Percentiles rank a stretch among this genome's conserved stretches.
phyloP scores from a whole-genome alignment of 345 rosid genomes.

The Garcia nutans region DNA sequence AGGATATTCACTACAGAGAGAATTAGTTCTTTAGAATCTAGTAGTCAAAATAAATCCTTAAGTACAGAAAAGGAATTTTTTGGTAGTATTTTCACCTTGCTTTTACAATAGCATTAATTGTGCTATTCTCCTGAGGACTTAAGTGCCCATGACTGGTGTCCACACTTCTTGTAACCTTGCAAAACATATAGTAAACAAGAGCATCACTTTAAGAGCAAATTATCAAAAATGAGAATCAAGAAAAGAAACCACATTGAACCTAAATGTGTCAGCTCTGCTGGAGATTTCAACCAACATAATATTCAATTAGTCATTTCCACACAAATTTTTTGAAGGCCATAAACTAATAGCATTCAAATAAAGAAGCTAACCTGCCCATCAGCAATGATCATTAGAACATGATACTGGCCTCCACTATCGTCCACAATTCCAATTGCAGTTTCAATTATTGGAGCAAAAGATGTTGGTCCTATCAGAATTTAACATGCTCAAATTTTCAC shows the following conservation, averaged over 20 bases:
- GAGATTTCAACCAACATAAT: neutral
- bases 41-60: neutral
- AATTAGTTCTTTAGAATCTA: neutral
- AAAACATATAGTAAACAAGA: neutral
- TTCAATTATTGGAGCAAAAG: constrained; percentile 31
- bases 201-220: neutral
- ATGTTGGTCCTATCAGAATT: constrained; percentile 24
- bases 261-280: neutral
- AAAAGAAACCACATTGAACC: neutral
- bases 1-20: constrained; percentile 16
- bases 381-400: constrained; percentile 25
- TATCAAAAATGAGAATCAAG: neutral
- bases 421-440: constrained; percentile 22
- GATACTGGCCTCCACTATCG: constrained; percentile 28
- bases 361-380: constrained; percentile 27
- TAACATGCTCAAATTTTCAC: neutral
- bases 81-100: constrained; percentile 16
- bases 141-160: constrained; percentile 10
- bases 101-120: constrained; percentile 24
- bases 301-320: neutral
- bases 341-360: neutral
- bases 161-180: constrained; percentile 25
- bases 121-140: constrained; percentile 25
- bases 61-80: neutral
- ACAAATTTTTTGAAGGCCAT: neutral